A percentile compares a stretch with the other conserved stretches of the same genome.
Evolutionary conservation across 2,329 filamentous ascomycete species (phyloP).

Genomic region (Nemania diffusa): DNA sequence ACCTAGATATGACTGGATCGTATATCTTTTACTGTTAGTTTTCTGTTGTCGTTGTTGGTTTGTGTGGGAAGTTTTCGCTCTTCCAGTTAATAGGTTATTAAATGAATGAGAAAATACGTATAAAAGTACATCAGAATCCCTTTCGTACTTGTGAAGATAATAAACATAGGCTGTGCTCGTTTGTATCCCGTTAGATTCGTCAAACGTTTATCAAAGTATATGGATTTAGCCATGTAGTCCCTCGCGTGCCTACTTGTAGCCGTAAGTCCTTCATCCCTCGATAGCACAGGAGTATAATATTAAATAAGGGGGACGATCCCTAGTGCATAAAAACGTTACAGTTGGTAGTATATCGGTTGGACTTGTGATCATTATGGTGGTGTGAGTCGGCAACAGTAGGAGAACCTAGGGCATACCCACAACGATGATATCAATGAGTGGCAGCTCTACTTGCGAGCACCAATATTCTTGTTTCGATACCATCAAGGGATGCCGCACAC

Average conservation of each 20-base stretch:
- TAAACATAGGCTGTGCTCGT: too few species aligned
- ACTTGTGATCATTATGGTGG: too few species aligned
- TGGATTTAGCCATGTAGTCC: too few species aligned
- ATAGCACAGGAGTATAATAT: too few species aligned
- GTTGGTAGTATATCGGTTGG: too few species aligned
- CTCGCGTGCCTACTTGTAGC: too few species aligned
- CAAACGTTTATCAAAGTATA: too few species aligned
- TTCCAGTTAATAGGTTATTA: slow-evolving; percentile 49
- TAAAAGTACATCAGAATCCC: not conserved
- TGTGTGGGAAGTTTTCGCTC: slow-evolving; percentile 4
- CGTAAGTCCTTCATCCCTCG: too few species aligned
- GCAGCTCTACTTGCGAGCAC: not conserved
- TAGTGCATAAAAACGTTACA: too few species aligned
- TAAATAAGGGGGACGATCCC: too few species aligned
- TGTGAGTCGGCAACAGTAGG: too few species aligned
- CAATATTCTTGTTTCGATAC: not conserved
- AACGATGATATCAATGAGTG: not conserved
- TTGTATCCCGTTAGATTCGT: too few species aligned
- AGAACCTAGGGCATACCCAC: not conserved
- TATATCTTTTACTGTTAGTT: slow-evolving; percentile 56
- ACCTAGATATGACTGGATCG: slow-evolving; percentile 58
- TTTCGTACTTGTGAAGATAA: not conserved
- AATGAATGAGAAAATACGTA: slow-evolving; percentile 42
- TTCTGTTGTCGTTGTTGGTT: slow-evolving; percentile 24
- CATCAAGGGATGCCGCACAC: not conserved